phyloP scores from a whole-genome alignment of 2,329 filamentous ascomycete species.

The Colletotrichum spinosum region DNA sequence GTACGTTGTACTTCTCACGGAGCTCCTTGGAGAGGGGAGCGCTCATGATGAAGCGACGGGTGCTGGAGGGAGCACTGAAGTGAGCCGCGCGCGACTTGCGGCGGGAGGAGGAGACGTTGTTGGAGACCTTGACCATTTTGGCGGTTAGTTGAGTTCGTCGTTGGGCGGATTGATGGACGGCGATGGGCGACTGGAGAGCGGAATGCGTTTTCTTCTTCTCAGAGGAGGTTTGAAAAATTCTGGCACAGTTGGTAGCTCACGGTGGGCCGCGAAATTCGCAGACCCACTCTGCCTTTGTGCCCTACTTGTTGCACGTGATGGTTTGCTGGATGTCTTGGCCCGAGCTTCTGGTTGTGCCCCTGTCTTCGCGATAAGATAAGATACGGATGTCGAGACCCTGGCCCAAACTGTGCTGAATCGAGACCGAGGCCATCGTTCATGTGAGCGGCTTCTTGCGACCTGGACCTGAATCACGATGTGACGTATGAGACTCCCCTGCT shows the following conservation, averaged over 20 bases:
- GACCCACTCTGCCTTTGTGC: conserved; percentile 11
- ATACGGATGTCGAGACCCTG: neutral
- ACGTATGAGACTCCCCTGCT: too few relatives aligned
- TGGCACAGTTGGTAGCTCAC: neutral
- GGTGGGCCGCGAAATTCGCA: neutral
- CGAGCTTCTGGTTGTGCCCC: neutral
- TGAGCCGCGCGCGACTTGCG: conserved; percentile 99
- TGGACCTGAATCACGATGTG: too few relatives aligned
- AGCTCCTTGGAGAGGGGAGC: conserved; percentile 96
- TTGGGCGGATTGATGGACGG: conserved; percentile 27
- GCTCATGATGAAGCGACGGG: conserved; percentile 97
- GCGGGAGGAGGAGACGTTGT: conserved; percentile 81
- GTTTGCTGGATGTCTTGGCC: neutral
- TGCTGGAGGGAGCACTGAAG: conserved; percentile 94
- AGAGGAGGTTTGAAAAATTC: conserved; percentile 1
- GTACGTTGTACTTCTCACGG: conserved; percentile 98
- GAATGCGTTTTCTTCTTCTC: neutral
- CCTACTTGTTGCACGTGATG: conserved; percentile 6
- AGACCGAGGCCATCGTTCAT: neutral
- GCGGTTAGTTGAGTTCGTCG: conserved; percentile 38
- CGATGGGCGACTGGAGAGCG: conserved; percentile 14
- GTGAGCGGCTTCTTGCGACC: too few relatives aligned
- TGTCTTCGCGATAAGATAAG: conserved; percentile 16
- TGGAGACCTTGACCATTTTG: conserved; percentile 80
- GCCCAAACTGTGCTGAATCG: neutral